Evolutionary conservation across 805 yeast genomes (phyloP).

Genomic region (Spathaspora girioi): DNA sequence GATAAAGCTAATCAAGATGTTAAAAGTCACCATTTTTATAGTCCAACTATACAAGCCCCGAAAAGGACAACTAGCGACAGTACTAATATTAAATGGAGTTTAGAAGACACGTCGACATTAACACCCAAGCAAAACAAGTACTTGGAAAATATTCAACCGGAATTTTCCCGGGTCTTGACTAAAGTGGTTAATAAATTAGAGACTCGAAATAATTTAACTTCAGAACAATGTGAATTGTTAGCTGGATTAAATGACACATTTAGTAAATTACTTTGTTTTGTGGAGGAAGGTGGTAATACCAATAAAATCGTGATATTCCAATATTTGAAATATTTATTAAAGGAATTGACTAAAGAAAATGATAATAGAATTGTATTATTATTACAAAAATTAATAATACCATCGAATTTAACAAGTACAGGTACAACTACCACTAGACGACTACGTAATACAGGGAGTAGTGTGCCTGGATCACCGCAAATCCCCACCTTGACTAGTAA

Average conservation of each 20-base stretch:
- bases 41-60: constrained; percentile 29
- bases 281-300: constrained; percentile 13
- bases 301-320: constrained; percentile 33
- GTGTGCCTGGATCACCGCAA: neutral
- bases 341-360: constrained; percentile 26
- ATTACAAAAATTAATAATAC: constrained; percentile 32
- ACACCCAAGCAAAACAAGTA: constrained; percentile 13
- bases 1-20: constrained; percentile 18
- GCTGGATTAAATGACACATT: constrained; percentile 35
- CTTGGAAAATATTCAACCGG: constrained; percentile 15
- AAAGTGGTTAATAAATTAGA: constrained; percentile 40
- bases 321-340: constrained; percentile 35
- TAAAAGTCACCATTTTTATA: constrained; percentile 28
- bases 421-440: neutral
- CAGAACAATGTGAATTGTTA: constrained; percentile 33
- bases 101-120: constrained; percentile 5
- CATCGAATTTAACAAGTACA: constrained; percentile 19
- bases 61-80: neutral
- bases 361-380: constrained; percentile 9
- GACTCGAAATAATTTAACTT: constrained; percentile 23
- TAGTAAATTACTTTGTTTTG: constrained; percentile 22
- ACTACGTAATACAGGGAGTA: neutral
- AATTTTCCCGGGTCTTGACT: constrained; percentile 34
- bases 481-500: neutral
- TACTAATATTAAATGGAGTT: constrained; percentile 29